A percentile compares a stretch with the other conserved stretches of the same genome.
phyloP scores from a whole-genome alignment of 2,329 filamentous ascomycete genomes.

The Monilinia polystroma region DNA sequence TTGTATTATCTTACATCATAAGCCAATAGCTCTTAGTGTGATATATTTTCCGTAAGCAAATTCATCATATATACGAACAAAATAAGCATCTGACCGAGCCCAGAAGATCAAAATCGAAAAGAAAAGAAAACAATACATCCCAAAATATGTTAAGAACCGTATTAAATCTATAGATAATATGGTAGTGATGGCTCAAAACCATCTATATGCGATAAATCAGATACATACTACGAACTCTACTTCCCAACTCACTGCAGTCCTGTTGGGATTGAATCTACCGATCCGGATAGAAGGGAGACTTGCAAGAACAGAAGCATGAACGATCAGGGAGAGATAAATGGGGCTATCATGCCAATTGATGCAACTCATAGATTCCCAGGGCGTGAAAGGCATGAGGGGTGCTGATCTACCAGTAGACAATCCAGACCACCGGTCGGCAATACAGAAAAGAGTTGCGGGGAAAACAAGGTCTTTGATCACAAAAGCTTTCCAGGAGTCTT shows the following conservation, averaged over 20 bases:
- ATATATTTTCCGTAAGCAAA: neutral
- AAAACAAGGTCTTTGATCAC: neutral
- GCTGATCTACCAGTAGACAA: neutral
- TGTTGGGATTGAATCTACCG: neutral
- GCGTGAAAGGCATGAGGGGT: neutral
- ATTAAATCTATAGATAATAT: neutral
- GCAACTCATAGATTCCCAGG: neutral
- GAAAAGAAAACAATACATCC: neutral
- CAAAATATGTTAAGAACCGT: constrained; percentile 3
- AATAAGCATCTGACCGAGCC: neutral
- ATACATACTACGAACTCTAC: neutral
- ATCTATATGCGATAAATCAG: constrained; percentile 11
- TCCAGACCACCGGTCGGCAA: neutral
- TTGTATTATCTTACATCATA: neutral
- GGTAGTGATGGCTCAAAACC: neutral
- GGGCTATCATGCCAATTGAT: neutral
- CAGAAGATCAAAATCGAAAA: neutral
- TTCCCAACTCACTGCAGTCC: neutral
- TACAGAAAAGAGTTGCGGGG: neutral
- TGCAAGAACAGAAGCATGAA: neutral
- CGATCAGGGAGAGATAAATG: neutral
- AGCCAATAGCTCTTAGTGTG: neutral
- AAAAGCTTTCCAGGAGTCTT: neutral
- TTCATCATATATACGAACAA: neutral
- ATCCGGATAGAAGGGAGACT: neutral